Evolutionary conservation across 768 basidiomycete genomes (phyloP).

Genomic region (Amanita pallidorosea): DNA sequence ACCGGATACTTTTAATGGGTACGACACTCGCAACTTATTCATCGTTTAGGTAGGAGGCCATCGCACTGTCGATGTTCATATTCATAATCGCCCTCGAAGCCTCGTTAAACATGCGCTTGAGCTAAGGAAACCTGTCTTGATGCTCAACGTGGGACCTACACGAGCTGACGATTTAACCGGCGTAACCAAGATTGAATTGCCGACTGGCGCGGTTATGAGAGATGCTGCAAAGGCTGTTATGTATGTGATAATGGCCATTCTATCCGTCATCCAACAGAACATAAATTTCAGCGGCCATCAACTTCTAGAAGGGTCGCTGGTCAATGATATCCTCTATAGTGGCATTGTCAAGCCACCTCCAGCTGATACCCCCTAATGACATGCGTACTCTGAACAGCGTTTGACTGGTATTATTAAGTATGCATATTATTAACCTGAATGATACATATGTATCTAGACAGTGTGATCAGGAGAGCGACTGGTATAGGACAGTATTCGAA

Average conservation of each 20-base stretch:
- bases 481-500: not conserved
- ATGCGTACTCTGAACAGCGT: not conserved
- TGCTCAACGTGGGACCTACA: constrained; percentile 84
- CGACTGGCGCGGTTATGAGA: constrained; percentile 62
- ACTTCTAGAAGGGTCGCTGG: constrained; percentile 30
- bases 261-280: not conserved
- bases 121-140: constrained; percentile 63
- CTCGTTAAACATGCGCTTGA: constrained; percentile 74
- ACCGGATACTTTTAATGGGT: constrained; percentile 72
- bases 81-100: constrained; percentile 23
- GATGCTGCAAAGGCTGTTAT: constrained; percentile 49
- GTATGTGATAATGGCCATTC: constrained; percentile 23
- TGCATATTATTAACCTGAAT: not conserved
- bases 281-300: constrained; percentile 32
- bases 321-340: constrained; percentile 43
- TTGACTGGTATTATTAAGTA: not conserved
- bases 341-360: constrained; percentile 44
- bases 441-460: not conserved
- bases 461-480: not conserved
- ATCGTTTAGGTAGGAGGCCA: constrained; percentile 57
- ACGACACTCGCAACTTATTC: constrained; percentile 92
- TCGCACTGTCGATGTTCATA: not conserved
- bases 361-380: constrained; percentile 18
- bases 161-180: constrained; percentile 64
- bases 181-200: constrained; percentile 72